Conservation (phyloP, 1,139 yeast species). For the Magnusiomyces ingens region DNA sequence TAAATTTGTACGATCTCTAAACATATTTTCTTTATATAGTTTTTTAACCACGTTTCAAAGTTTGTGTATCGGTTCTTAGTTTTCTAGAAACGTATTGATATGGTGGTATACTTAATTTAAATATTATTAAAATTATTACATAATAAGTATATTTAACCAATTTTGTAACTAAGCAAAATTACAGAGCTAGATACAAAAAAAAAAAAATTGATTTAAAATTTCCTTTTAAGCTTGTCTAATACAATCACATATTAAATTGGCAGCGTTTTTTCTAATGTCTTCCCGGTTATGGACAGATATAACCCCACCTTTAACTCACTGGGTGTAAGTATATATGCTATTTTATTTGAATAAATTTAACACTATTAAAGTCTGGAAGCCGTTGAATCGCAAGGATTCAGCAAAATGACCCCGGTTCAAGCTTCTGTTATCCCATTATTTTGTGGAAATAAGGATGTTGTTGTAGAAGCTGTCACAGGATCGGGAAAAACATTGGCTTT, state of each 20-base stretch:
- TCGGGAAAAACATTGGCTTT: constrained; percentile 93
- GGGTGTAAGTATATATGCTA: constrained; percentile 24
- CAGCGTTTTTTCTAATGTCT: constrained; percentile 6
- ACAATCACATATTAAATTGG: neutral
- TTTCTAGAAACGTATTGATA: too few relatives aligned
- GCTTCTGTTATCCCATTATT: constrained; percentile 90
- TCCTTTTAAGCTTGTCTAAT: too few relatives aligned
- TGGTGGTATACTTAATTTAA: too few relatives aligned
- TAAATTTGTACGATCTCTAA: constrained; percentile 40
- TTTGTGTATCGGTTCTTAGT: too few relatives aligned
- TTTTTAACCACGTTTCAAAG: neutral
- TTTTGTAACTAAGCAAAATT: too few relatives aligned
- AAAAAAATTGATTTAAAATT: too few relatives aligned
- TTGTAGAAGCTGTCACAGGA: constrained; percentile 92
- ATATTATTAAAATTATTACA: too few relatives aligned
- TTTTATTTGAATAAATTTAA: neutral
- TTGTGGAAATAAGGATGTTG: constrained; percentile 86
- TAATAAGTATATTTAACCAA: too few relatives aligned
- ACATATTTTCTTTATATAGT: constrained; percentile 28
- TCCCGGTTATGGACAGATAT: constrained; percentile 28
- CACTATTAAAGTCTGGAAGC: constrained; percentile 43
- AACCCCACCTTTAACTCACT: constrained; percentile 25
- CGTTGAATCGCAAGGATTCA: constrained; percentile 63
- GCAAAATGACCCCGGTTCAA: constrained; percentile 93
- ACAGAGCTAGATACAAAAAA: neutral